A percentile compares a stretch with the other conserved stretches of the same genome.
Evolutionary conservation across 345 rosid species (phyloP).

Genomic region (Salix caprea): DNA sequence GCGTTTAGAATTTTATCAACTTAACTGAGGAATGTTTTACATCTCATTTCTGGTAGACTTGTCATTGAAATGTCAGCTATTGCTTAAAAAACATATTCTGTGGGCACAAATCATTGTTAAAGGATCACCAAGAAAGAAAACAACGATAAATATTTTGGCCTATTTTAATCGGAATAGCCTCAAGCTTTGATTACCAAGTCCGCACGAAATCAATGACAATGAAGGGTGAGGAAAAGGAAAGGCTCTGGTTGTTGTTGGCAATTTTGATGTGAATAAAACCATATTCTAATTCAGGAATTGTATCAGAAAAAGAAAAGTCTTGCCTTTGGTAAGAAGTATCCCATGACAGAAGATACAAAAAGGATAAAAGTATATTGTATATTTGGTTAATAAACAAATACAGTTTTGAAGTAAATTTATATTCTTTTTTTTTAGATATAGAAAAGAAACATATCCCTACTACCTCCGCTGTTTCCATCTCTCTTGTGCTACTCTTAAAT

Average conservation of each 20-base stretch:
- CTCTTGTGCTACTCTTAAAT: too few species aligned
- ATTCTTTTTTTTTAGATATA: too few species aligned
- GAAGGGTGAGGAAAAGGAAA: background rate
- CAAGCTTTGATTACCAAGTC: background rate
- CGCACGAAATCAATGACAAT: background rate
- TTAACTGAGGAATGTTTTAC: background rate
- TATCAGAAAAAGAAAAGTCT: too few species aligned
- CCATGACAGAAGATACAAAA: too few species aligned
- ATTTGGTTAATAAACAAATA: too few species aligned
- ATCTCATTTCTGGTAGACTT: conserved; percentile 3
- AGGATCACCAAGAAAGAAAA: background rate
- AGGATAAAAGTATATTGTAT: too few species aligned
- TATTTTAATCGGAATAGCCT: background rate
- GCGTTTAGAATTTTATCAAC: background rate
- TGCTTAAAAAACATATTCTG: background rate
- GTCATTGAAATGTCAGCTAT: background rate
- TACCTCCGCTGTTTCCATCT: too few species aligned
- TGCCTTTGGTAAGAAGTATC: too few species aligned
- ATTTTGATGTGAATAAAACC: background rate
- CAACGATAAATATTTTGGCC: background rate
- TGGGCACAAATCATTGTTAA: background rate
- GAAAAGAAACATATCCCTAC: too few species aligned
- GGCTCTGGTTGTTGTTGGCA: background rate
- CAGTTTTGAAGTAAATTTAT: too few species aligned
- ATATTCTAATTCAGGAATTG: background rate